These are phyloP conservation scores for Pyrenochaeta sp. DNA, from an alignment of 2,329 filamentous ascomycete species.

Conservation along the genomic window DNA sequence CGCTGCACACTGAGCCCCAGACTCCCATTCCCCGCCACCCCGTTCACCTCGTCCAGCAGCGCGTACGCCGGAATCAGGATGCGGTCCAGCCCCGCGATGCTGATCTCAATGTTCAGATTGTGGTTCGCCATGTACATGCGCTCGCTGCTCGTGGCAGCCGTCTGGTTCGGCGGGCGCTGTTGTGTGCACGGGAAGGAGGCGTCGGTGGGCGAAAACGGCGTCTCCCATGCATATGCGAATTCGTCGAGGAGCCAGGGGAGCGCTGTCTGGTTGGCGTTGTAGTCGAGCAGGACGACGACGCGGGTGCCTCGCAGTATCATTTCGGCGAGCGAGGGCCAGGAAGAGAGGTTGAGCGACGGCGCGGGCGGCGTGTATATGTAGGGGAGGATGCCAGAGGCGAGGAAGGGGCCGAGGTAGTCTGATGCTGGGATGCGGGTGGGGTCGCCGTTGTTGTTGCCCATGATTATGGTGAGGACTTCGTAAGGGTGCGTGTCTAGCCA, in stretches of 20 bases:
- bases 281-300: conserved; percentile 46
- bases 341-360: conserved; percentile 72
- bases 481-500: conserved; percentile 83
- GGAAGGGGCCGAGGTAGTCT: conserved; percentile 72
- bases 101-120: conserved; percentile 77
- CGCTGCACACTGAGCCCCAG: conserved; percentile 34
- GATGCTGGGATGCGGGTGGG: conserved; percentile 64
- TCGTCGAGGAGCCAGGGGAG: conserved; percentile 88
- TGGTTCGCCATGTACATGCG: conserved; percentile 87
- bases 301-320: conserved; percentile 50
- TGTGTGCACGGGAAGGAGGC: conserved; percentile 77
- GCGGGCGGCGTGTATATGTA: conserved; percentile 77
- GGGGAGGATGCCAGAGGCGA: conserved; percentile 73
- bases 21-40: conserved; percentile 34
- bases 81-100: conserved; percentile 47
- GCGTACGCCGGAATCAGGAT: conserved; percentile 46
- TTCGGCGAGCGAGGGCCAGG: conserved; percentile 84
- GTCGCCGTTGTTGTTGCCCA: conserved; percentile 72
- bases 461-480: conserved; percentile 85
- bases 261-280: conserved; percentile 71
- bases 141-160: conserved; percentile 57
- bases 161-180: conserved; percentile 76
- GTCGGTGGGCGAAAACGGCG: conserved; percentile 78
- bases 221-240: conserved; percentile 90
- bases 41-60: conserved; percentile 39